Evolutionary conservation across 768 basidiomycete species (phyloP), one percentile per base, ranked within the genome.

Genomic region (Tephrocybe sp.): DNA sequence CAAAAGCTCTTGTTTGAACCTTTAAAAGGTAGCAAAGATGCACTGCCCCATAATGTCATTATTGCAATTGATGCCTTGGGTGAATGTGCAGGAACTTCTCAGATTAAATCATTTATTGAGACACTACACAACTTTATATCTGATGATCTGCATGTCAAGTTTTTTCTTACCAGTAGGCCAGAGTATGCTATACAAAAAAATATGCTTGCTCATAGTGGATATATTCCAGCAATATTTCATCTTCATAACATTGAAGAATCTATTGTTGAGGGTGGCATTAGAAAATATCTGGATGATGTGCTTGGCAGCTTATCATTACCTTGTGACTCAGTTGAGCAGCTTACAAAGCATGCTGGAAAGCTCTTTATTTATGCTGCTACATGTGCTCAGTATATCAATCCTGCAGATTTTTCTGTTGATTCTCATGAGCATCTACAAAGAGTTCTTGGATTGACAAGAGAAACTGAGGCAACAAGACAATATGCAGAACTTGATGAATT

Each of bases 1-100:
- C 16, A 52, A 22, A 46, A 62, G 34, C 52, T 64, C 8, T 51
- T 62, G 6, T 17, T 20, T 42, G 17, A 14, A 19, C 19, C 51
- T 31, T 41, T 59, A 12, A 51, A 52, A 45, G 54, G 57, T 5
- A 38, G 61, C 19, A 22, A 20, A 19, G 14, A 17, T 2, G 2
- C 2, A 33, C 1, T 39, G 20, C 23, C 34, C 14, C 41, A 17
- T 26, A 53, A 46, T 32, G 47, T 22, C 17, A 45, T 53, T n/a
- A 22, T 53, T 36, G 51, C 47, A 5, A 26, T 64, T 16, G 63
- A 63, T 54, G 63, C 62, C 17, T 32, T 64, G 10, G 63, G 62
- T 45, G 63, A 64, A 60, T 64, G 61, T 52, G 44, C 54, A 8
- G 47, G 39, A 13, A 3, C 14, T 22, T 13, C 7, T 11, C 9